Conservation (phyloP, 768 basidiomycete species). For the Dictyophora rubrovolvata region DNA sequence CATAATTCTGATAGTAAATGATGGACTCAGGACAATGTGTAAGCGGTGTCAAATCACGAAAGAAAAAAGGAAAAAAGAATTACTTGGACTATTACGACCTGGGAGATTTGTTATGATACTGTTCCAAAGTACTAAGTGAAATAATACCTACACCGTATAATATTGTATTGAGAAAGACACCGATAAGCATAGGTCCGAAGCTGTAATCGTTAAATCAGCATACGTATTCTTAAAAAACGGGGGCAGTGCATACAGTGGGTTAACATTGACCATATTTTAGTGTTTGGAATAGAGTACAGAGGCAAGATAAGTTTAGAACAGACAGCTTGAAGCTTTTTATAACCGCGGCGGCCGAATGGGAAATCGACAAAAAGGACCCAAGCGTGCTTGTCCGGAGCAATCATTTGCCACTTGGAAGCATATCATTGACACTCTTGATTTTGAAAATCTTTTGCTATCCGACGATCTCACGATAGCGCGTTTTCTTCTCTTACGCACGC, state of each 20-base stretch:
- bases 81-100: not conserved
- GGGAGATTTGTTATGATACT: not conserved
- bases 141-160: slow-evolving; percentile 14
- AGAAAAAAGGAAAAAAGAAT: not conserved
- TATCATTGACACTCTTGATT: no score
- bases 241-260: not conserved
- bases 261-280: not conserved
- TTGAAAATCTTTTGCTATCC: no score
- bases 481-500: no score
- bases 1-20: not conserved
- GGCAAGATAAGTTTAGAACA: no score
- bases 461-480: no score
- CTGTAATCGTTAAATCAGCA: slow-evolving; percentile 7
- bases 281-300: no score
- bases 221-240: not conserved
- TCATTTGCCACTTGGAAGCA: no score
- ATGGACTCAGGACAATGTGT: not conserved
- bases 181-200: slow-evolving; percentile 12
- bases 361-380: no score
- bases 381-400: no score
- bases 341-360: no score
- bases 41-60: not conserved
- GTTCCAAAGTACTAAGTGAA: not conserved
- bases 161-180: slow-evolving; percentile 16
- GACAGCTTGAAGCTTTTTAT: no score